Conservation (phyloP, 768 basidiomycete genomes). For the Leucosporidium creatinivorum region DNA sequence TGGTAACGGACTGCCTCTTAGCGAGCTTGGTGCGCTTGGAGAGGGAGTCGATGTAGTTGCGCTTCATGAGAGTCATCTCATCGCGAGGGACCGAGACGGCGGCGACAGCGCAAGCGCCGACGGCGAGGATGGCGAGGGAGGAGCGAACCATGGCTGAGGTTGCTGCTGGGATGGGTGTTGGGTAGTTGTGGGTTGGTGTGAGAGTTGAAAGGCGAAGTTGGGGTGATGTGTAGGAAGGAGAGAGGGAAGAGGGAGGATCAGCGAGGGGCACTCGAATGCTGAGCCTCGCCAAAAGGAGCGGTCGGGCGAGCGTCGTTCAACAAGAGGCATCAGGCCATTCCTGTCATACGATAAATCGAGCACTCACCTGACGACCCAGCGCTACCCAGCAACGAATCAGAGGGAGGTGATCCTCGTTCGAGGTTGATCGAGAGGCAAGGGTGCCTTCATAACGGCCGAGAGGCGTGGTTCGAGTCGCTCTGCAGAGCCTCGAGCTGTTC, state of each 20-base stretch:
- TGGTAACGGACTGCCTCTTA: slow-evolving; percentile 27
- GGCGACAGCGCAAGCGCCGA: slow-evolving; percentile 18
- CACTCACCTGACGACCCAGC: too few species aligned
- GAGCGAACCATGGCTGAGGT: slow-evolving; percentile 23
- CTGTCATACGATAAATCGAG: too few species aligned
- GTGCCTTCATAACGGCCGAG: too few species aligned
- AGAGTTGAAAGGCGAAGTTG: not conserved
- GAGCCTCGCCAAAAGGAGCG: too few species aligned
- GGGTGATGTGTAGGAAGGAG: slow-evolving; percentile 3
- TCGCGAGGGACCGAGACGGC: slow-evolving; percentile 13
- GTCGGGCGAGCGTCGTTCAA: too few species aligned
- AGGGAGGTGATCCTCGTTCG: too few species aligned
- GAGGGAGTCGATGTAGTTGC: slow-evolving; percentile 20
- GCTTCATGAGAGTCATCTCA: slow-evolving; percentile 13
- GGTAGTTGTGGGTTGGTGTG: not conserved
- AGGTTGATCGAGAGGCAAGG: too few species aligned
- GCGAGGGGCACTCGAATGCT: too few species aligned
- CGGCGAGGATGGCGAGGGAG: slow-evolving; percentile 17
- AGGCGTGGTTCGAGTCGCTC: too few species aligned
- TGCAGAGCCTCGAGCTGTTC: too few species aligned
- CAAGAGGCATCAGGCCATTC: too few species aligned
- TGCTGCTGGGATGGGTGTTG: not conserved
- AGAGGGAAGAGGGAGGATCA: not conserved
- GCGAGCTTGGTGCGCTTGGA: not conserved
- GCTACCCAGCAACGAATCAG: too few species aligned